Evolutionary conservation across 2,329 filamentous ascomycete species (phyloP).

Genomic region (Dactylellina drechsleri): DNA sequence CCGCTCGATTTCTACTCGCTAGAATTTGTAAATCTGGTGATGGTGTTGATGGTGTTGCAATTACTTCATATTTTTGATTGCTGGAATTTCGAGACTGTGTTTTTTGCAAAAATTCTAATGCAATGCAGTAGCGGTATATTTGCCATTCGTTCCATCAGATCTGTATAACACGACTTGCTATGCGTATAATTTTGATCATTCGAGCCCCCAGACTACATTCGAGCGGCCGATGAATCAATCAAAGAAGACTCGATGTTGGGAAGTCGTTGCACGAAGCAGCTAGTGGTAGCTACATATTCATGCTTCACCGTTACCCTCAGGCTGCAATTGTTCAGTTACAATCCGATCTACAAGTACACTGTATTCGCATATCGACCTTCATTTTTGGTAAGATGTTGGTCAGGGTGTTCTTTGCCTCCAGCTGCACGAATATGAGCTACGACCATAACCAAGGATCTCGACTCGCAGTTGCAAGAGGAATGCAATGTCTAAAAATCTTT

Average conservation of each 20-base stretch:
- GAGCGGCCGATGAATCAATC: conserved; percentile 1
- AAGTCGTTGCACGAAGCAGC: conserved; percentile 27
- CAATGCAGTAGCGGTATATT: conserved; percentile 55
- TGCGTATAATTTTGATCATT: neutral
- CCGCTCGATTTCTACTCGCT: conserved; percentile 53
- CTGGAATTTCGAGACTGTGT: neutral
- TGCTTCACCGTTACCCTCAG: too few species aligned
- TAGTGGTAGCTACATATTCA: neutral
- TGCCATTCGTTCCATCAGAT: conserved; percentile 44
- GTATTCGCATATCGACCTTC: neutral
- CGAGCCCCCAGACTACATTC: too few species aligned
- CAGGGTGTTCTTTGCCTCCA: neutral
- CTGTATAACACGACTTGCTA: conserved; percentile 28
- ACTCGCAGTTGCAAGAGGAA: conserved; percentile 11
- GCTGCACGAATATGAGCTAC: neutral
- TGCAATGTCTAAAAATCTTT: conserved; percentile 34
- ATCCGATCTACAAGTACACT: conserved; percentile 30
- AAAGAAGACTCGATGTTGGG: neutral
- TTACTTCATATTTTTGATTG: conserved; percentile 31
- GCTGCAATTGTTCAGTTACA: neutral
- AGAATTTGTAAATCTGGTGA: conserved; percentile 33
- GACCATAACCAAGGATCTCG: conserved; percentile 4
- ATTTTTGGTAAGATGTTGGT: neutral
- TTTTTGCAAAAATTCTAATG: conserved; percentile 10
- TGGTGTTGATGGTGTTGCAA: conserved; percentile 56